Conservation (phyloP, 176 grass and related monocot genomes). For the Leersia perrieri region DNA sequence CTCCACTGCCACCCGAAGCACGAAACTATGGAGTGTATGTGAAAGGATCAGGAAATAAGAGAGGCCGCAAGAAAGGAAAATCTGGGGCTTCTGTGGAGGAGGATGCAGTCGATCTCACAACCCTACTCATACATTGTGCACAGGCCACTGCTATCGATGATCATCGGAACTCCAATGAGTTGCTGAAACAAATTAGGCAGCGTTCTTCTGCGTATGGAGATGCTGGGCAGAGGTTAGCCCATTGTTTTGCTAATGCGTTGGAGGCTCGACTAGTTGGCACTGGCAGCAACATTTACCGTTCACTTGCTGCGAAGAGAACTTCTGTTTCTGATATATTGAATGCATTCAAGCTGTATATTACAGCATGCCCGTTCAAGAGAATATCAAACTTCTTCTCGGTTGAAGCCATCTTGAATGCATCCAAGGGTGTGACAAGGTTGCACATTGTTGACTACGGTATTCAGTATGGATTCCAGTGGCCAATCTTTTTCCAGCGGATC, state of each 20-base stretch:
- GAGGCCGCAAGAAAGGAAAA: conserved; percentile 41
- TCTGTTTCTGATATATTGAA: conserved; percentile 28
- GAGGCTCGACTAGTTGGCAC: conserved; percentile 45
- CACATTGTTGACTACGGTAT: conserved; percentile 43
- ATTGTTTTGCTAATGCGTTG: conserved; percentile 41
- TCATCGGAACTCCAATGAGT: conserved; percentile 12
- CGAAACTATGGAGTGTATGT: conserved; percentile 10
- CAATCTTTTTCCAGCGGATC: conserved; percentile 30
- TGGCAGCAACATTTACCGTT: conserved; percentile 37
- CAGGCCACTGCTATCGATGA: conserved; percentile 45
- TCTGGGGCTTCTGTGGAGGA: not conserved
- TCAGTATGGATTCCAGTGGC: conserved; percentile 45
- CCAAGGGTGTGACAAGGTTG: not conserved
- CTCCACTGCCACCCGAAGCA: conserved; percentile 19
- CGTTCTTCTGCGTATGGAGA: conserved; percentile 39
- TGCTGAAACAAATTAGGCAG: conserved; percentile 39
- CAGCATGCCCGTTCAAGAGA: conserved; percentile 29
- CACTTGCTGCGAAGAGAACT: conserved; percentile 26
- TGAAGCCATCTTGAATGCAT: conserved; percentile 19
- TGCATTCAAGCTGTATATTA: conserved; percentile 11
- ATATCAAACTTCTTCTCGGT: conserved; percentile 18
- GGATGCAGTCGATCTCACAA: conserved; percentile 41
- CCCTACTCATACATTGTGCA: conserved; percentile 38
- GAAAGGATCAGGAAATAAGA: conserved; percentile 38
- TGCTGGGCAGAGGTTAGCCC: conserved; percentile 35